Evolutionary conservation across 805 yeast genomes (phyloP).

Genomic region (Groenewaldozyma salmanticensis): DNA sequence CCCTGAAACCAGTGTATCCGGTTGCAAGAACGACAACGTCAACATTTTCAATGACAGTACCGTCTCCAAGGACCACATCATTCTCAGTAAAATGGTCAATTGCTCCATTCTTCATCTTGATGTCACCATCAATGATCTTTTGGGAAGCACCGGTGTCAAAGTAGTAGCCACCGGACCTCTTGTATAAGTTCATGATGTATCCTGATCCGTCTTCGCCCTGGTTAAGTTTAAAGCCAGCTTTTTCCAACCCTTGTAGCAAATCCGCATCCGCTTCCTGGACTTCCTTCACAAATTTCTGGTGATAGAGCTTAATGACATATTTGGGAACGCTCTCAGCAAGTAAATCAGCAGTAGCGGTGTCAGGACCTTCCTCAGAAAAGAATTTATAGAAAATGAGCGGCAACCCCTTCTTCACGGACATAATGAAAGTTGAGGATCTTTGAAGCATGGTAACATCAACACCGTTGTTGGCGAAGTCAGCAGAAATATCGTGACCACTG

Average conservation of each 20-base stretch:
- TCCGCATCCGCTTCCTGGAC: constrained; percentile 24
- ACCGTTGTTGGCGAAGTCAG: constrained; percentile 38
- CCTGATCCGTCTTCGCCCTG: constrained; percentile 38
- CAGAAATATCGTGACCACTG: constrained; percentile 39
- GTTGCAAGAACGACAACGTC: constrained; percentile 34
- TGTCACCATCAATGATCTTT: constrained; percentile 32
- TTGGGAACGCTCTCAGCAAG: constrained; percentile 30
- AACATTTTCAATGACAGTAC: constrained; percentile 23
- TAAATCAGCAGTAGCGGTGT: constrained; percentile 33
- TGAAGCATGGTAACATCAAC: constrained; percentile 36
- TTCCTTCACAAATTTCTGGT: constrained; percentile 29
- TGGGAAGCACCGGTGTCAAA: constrained; percentile 38
- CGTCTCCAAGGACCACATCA: constrained; percentile 34
- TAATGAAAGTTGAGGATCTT: constrained; percentile 37
- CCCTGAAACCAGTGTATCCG: constrained; percentile 33
- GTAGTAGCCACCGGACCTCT: constrained; percentile 40
- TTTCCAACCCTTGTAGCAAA: constrained; percentile 26
- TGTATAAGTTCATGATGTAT: constrained; percentile 30
- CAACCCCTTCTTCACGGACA: constrained; percentile 30
- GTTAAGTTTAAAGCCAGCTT: constrained; percentile 34
- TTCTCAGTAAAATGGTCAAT: constrained; percentile 30
- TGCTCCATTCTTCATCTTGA: constrained; percentile 30
- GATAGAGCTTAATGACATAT: constrained; percentile 27
- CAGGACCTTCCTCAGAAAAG: constrained; percentile 30
- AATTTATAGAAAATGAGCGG: constrained; percentile 25